Percentiles rank a stretch among this genome's conserved stretches.
These are phyloP conservation scores for Mycena galopus DNA, from an alignment of 768 basidiomycete genomes.

Conservation along the genomic window DNA sequence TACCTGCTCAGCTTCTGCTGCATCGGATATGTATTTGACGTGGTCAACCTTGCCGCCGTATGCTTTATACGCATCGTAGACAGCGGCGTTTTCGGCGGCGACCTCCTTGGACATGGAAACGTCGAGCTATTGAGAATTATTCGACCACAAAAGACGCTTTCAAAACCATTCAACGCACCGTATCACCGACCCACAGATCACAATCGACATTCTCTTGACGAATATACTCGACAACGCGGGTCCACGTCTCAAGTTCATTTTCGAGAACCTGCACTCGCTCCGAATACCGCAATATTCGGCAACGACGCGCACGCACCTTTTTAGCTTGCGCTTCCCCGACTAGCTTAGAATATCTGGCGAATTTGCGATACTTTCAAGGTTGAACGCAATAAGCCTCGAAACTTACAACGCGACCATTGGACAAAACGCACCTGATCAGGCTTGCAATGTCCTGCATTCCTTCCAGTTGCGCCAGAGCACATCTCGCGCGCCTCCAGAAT, in stretches of 20 bases:
- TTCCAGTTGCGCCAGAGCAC: conserved; percentile 67
- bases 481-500: conserved; percentile 74
- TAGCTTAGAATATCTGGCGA: conserved; percentile 50
- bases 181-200: conserved; percentile 43
- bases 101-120: conserved; percentile 33
- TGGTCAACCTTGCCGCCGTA: conserved; percentile 39
- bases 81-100: conserved; percentile 5
- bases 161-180: conserved; percentile 8
- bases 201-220: conserved; percentile 37
- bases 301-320: neutral
- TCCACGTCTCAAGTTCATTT: conserved; percentile 35
- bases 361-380: conserved; percentile 56
- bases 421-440: conserved; percentile 48
- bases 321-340: conserved; percentile 47
- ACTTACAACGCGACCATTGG: too few relatives aligned
- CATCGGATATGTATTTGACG: conserved; percentile 36
- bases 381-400: too few relatives aligned
- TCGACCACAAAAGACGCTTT: too few relatives aligned
- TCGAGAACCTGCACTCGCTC: conserved; percentile 26
- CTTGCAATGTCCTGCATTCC: conserved; percentile 67
- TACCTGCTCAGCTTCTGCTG: conserved; percentile 34
- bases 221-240: conserved; percentile 30
- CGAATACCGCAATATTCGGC: neutral
- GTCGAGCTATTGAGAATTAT: conserved; percentile 20
- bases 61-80: conserved; percentile 33